phyloP scores from a whole-genome alignment of 352 stramenopile genomes.

The Thraustochytrium striatum region DNA sequence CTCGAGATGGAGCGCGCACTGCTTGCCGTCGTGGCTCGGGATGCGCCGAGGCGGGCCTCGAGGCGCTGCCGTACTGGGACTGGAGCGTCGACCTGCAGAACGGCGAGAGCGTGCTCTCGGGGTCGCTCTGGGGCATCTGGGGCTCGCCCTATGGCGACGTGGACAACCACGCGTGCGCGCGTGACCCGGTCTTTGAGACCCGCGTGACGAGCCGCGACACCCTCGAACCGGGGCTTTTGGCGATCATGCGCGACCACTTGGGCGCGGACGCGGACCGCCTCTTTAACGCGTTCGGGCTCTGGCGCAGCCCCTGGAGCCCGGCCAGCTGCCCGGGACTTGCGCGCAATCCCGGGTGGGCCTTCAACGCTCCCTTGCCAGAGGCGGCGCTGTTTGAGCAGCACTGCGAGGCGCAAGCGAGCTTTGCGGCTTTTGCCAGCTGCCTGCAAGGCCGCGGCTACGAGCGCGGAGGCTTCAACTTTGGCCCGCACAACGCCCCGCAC shows the following conservation, averaged over 20 bases:
- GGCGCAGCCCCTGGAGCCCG: slow-evolving; percentile 38
- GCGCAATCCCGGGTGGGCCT: slow-evolving; percentile 41
- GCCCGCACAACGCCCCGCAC: slow-evolving; percentile 44
- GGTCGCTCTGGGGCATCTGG: slow-evolving; percentile 48
- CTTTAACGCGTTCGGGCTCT: slow-evolving; percentile 41
- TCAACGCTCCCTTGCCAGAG: not conserved
- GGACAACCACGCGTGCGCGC: slow-evolving; percentile 41
- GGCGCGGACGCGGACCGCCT: not conserved
- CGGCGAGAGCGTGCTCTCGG: not conserved
- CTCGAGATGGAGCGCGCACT: slow-evolving; percentile 45
- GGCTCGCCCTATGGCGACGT: slow-evolving; percentile 47
- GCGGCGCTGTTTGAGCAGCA: not conserved
- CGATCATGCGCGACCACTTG: slow-evolving; percentile 9
- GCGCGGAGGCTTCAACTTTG: slow-evolving; percentile 15
- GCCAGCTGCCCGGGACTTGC: not conserved
- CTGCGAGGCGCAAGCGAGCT: not conserved
- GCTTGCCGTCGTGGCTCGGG: not conserved
- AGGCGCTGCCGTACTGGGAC: slow-evolving; percentile 48
- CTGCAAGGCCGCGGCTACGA: slow-evolving; percentile 21
- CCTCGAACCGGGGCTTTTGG: not conserved
- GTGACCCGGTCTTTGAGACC: slow-evolving; percentile 43
- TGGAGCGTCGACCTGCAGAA: slow-evolving; percentile 17
- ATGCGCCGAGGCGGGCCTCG: not conserved
- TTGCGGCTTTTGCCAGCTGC: slow-evolving; percentile 28
- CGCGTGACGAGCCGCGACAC: not conserved